Base-by-base conservation (phyloP, 2,329 filamentous ascomycete species). In the Aspergillus amoenus region DNA sequence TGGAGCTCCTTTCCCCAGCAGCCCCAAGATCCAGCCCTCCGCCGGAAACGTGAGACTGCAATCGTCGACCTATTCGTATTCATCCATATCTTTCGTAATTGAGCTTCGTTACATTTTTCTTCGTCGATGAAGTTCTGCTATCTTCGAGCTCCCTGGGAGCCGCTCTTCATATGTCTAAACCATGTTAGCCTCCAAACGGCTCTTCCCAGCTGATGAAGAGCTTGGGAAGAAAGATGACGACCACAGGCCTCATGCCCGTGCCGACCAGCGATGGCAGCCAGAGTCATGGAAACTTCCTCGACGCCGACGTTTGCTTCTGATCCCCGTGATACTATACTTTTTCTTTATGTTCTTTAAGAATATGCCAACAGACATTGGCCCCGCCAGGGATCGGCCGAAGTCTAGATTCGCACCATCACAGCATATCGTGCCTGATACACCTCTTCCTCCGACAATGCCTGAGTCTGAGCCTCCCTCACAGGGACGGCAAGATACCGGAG, bases 321-420 rank as follows among this genome's bases (percentile, higher is more conserved):
- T 76, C 37, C 51, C 82, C 4, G 54, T 82, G 46, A 76, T 81
- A 34, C 72, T 81, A 46, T 68, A 82, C 37, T 68, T 82, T 27
- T 58, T 91, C 21, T 88, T 88, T 69, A 74, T 90, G 60, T 84
- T 91, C 67, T 73, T 88, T 67, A 82, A 82, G 63, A 84, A 88
- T 68, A 82, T 89, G 55, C 86, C 87, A 8, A 79, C 74, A 11
- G 79, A 81, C 60, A 64, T 82, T 17, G 60, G 64, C 21, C 71
- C 75, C 40, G 68, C 67, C 5, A 59, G 58, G 12, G 63, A 70
- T 59, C 68, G 73, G 59, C 70, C 68, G 49, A 47, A 34, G 41
- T 48, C 43, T n/a, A 53, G 24, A 21, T 27, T 40, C 21, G 27
- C 44, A n/a, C 37, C 55, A 42, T 24, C 32, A 34, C 55, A 57